These are phyloP conservation scores for Elsinoe batatas DNA, from an alignment of 2,329 filamentous ascomycete species.

Conservation along the genomic window DNA sequence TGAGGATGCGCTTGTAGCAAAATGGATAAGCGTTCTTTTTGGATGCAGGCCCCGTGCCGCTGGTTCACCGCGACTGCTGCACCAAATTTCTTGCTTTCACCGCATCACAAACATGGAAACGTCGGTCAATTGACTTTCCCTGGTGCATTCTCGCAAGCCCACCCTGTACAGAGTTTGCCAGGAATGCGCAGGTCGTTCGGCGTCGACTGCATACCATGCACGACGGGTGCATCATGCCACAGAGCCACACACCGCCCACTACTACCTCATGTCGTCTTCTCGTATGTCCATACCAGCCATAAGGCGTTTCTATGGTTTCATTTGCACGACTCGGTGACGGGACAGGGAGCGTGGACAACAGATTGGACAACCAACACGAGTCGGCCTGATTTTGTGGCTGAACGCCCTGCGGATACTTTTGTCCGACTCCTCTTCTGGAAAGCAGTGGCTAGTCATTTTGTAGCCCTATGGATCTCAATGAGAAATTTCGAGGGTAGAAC, in stretches of 20 bases:
- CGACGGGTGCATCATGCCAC: neutral
- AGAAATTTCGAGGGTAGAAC: neutral
- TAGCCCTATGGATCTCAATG: constrained; percentile 4
- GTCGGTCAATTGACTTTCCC: neutral
- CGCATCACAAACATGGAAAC: neutral
- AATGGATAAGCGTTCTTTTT: neutral
- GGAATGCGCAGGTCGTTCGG: neutral
- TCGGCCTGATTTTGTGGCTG: constrained; percentile 7
- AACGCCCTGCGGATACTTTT: neutral
- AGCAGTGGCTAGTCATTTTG: neutral
- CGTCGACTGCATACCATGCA: neutral
- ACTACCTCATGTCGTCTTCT: neutral
- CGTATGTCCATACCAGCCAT: neutral
- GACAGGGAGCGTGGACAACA: neutral
- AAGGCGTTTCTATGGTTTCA: neutral
- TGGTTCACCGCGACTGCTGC: constrained; percentile 5
- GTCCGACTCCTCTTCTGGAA: neutral
- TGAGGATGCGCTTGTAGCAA: neutral
- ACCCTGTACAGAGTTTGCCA: neutral
- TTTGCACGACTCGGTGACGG: constrained; percentile 5
- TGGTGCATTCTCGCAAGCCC: neutral
- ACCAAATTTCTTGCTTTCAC: constrained; percentile 5
- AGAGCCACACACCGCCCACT: neutral
- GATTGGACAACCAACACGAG: constrained; percentile 6
- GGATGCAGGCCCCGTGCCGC: neutral